Conservation (phyloP, 176 grass and related monocot species). For the Juncus effusus region DNA sequence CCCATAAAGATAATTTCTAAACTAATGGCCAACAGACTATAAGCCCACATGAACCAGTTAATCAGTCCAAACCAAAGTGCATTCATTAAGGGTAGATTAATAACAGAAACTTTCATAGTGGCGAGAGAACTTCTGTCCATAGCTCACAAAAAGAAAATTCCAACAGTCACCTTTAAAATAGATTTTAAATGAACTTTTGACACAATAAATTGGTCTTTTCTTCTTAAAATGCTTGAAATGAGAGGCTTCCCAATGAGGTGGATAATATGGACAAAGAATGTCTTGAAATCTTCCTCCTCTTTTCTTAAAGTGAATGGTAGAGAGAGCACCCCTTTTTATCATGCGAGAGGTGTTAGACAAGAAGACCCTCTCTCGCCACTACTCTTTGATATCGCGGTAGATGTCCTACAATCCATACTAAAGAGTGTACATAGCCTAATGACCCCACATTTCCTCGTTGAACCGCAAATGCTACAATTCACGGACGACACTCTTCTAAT, state of each 20-base stretch:
- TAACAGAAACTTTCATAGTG: not conserved
- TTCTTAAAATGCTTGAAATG: too few species aligned
- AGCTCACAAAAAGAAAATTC: too few species aligned
- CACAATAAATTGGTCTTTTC: not conserved
- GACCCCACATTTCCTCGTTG: not conserved
- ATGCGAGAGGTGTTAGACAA: not conserved
- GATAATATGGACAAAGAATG: not conserved
- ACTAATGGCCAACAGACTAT: not conserved
- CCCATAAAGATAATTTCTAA: not conserved
- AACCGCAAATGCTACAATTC: too few species aligned
- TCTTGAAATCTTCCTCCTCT: not conserved
- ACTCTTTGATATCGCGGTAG: not conserved
- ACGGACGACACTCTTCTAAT: not conserved
- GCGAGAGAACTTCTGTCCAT: not conserved
- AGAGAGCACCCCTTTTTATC: not conserved
- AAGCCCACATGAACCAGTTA: too few species aligned
- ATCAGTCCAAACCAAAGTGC: too few species aligned
- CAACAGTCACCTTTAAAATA: too few species aligned
- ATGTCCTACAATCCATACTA: not conserved
- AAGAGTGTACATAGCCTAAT: not conserved
- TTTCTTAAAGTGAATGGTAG: not conserved
- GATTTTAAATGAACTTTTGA: not conserved
- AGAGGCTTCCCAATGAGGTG: not conserved
- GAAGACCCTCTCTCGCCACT: constrained; percentile 1
- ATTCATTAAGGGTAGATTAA: not conserved